Conservation (phyloP, 768 basidiomycete genomes). For the Rhizopogon salebrosus region DNA sequence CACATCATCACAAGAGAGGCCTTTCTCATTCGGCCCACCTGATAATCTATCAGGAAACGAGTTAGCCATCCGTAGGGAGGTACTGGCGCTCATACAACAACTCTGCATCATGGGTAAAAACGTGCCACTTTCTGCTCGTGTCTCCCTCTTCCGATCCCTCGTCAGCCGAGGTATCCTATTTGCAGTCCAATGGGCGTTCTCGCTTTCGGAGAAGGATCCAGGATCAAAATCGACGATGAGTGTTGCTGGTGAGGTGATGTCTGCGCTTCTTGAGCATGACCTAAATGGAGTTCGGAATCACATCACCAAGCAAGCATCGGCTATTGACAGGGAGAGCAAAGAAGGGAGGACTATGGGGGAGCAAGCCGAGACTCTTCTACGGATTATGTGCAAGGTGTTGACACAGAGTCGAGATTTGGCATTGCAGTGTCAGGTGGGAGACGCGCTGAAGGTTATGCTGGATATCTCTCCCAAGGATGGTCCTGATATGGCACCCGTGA, state of each 20-base stretch:
- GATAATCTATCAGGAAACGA: constrained; percentile 53
- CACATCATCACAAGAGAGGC: constrained; percentile 15
- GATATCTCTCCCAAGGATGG: constrained; percentile 58
- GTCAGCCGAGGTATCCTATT: constrained; percentile 86
- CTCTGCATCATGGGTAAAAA: constrained; percentile 96
- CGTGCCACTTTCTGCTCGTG: constrained; percentile 82
- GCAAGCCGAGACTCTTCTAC: constrained; percentile 68
- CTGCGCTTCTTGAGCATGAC: constrained; percentile 86
- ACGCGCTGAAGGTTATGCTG: constrained; percentile 77
- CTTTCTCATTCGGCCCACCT: constrained; percentile 53
- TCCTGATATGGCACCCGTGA: constrained; percentile 33
- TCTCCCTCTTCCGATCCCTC: constrained; percentile 80
- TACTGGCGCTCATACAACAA: constrained; percentile 86
- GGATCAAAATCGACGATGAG: constrained; percentile 57
- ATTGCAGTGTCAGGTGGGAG: constrained; percentile 86
- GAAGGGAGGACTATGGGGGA: constrained; percentile 51
- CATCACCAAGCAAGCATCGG: constrained; percentile 74
- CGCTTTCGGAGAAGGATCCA: constrained; percentile 54
- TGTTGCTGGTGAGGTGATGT: constrained; percentile 81
- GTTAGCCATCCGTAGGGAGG: constrained; percentile 59
- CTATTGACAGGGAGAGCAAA: constrained; percentile 62
- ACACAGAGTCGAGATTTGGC: constrained; percentile 78
- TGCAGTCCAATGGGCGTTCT: constrained; percentile 90
- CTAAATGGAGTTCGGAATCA: constrained; percentile 80
- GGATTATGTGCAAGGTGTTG: constrained; percentile 72